Evolutionary conservation across 306 rosid genomes (phyloP).

Genomic region (Acmispon strigosus): DNA sequence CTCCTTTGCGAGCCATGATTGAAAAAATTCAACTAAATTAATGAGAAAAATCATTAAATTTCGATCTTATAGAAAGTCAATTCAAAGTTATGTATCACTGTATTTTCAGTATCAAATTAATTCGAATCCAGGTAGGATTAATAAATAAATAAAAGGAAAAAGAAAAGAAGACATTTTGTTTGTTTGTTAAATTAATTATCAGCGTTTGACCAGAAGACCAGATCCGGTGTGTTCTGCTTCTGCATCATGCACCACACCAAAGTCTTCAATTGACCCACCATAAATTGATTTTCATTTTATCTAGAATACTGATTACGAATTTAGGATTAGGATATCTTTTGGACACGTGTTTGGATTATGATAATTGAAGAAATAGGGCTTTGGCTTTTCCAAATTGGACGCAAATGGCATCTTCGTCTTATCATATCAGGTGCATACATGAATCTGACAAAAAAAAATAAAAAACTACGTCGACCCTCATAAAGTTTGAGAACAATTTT

Average conservation of each 20-base stretch:
- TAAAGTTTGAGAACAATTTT: too few species aligned
- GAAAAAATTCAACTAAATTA: background rate
- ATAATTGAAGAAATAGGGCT: background rate
- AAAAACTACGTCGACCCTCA: too few species aligned
- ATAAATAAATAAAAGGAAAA: background rate
- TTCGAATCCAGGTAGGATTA: background rate
- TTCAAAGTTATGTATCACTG: too few species aligned
- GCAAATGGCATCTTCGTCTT: background rate
- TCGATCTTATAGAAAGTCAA: background rate
- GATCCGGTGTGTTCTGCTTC: background rate
- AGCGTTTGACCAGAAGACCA: background rate
- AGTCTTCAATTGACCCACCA: slow-evolving; percentile 7
- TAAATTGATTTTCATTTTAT: background rate
- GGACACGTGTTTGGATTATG: background rate
- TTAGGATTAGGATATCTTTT: too few species aligned
- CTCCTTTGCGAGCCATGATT: background rate
- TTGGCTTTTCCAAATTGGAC: slow-evolving; percentile 2
- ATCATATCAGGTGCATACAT: background rate
- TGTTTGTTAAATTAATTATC: background rate
- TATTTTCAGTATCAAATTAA: background rate
- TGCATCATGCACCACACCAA: background rate
- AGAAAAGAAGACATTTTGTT: background rate
- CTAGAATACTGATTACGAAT: too few species aligned
- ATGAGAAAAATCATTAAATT: background rate
- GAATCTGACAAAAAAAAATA: background rate